Base-by-base conservation (phyloP, 345 rosid genomes). In the Eucalyptus cloeziana region DNA sequence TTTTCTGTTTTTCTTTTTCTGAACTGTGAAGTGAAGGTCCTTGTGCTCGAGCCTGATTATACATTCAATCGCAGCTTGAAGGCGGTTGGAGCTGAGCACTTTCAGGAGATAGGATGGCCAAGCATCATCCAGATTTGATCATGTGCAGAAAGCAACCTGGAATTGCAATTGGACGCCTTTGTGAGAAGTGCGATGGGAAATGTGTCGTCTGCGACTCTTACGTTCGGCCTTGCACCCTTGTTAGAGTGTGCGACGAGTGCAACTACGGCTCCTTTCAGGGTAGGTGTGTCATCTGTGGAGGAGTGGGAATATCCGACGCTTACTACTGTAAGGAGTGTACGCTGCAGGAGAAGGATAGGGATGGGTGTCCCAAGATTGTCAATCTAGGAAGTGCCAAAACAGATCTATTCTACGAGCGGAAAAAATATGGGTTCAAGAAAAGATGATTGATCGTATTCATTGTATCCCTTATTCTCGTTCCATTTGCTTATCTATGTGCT, bases 61-160 rank as follows among this genome's bases (percentile, higher is more conserved):
- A n/a, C 10, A 64, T n/a, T 64, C 76, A 7, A 64, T 64, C 6
- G 5, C 76, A n/a, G 40, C 76, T 15, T 14, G 76, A 64, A n/a
- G 76, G 76, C 37, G 2, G 76, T n/a, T 15, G 76, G 76, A n/a
- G 37, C 76, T n/a, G 40, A 64, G 40, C 40, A 6, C 76, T n/a
- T n/a, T n/a, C 43, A 24, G 31, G 49, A 49, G 69, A 67, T 31
- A 88, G 86, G 62, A 91, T 91, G 93, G 93, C 92, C 31, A 92
- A 92, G 92, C 93, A 92, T 89, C 92, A 92, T 89, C 93, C 93
- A 86, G 93, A 90, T 90, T 89, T 92, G 90, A 91, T 91, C 45
- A 92, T 92, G 93, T 92, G 93, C 90, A 50, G 92, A 79, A 92
- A 91, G 91, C 92, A 92, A 89, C 92, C 90, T 30, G 93, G 92